Evolutionary conservation across 805 yeast species (phyloP).

Genomic region (Cyberlindnera bimundalis): DNA sequence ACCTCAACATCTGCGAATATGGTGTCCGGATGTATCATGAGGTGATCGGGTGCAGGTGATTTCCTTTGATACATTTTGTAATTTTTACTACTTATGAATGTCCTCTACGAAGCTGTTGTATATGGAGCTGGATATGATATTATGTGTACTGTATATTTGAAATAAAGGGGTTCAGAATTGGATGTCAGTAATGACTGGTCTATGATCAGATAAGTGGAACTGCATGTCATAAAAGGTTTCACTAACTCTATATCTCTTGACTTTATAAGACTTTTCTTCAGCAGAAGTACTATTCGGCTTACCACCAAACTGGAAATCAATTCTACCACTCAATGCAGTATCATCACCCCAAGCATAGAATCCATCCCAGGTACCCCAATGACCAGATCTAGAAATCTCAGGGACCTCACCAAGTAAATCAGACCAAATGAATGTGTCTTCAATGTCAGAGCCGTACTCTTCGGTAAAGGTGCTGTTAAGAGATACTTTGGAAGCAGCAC

Average conservation of each 20-base stretch:
- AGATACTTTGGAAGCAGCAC: slow-evolving; percentile 8
- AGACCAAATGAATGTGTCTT: slow-evolving; percentile 25
- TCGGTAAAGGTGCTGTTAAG: slow-evolving; percentile 21
- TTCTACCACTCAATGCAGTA: slow-evolving; percentile 29
- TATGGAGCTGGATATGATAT: too few species aligned
- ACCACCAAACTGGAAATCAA: slow-evolving; percentile 39
- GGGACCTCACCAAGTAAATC: slow-evolving; percentile 29
- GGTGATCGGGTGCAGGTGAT: too few species aligned
- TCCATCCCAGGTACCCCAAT: slow-evolving; percentile 40
- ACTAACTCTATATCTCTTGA: slow-evolving; percentile 26
- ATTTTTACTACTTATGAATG: too few species aligned
- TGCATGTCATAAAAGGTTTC: slow-evolving; percentile 36
- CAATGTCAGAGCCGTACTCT: slow-evolving; percentile 19
- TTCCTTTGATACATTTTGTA: too few species aligned
- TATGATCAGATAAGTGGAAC: slow-evolving; percentile 39
- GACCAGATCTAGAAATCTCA: slow-evolving; percentile 31
- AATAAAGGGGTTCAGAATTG: slow-evolving; percentile 4
- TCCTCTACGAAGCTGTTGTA: too few species aligned
- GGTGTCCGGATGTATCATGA: too few species aligned
- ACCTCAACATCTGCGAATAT: too few species aligned
- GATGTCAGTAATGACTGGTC: slow-evolving; percentile 37
- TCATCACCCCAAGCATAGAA: slow-evolving; percentile 29
- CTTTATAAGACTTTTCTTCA: slow-evolving; percentile 10
- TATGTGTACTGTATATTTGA: too few species aligned
- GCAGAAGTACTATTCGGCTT: slow-evolving; percentile 8